Conservation (phyloP, 768 basidiomycete genomes). For the Coprinellus micaceus region DNA sequence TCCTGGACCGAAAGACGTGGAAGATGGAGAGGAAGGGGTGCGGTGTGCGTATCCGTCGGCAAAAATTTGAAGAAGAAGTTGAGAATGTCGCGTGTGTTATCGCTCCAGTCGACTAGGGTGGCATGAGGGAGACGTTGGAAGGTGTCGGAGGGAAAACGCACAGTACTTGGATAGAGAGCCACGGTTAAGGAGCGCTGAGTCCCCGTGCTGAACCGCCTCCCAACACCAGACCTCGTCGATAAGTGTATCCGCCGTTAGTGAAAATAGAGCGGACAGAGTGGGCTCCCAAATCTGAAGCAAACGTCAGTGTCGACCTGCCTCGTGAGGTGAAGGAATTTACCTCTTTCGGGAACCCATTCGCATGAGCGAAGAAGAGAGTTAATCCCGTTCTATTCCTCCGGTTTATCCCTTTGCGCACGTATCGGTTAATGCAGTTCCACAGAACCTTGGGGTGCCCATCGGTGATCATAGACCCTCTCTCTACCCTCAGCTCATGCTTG, state of each 20-base stretch:
- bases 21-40: constrained; percentile 50
- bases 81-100: constrained; percentile 73
- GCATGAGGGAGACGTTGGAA: neutral
- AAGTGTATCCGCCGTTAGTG: constrained; percentile 29
- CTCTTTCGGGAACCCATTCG: constrained; percentile 89
- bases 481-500: constrained; percentile 21
- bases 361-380: constrained; percentile 77
- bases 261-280: constrained; percentile 49
- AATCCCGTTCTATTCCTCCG: constrained; percentile 36
- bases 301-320: neutral
- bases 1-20: constrained; percentile 42
- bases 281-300: constrained; percentile 74
- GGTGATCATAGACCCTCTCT: constrained; percentile 29
- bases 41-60: constrained; percentile 37
- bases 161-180: constrained; percentile 22
- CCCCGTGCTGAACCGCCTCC: constrained; percentile 84
- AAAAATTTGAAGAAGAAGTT: constrained; percentile 71
- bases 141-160: neutral
- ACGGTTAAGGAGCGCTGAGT: constrained; percentile 80
- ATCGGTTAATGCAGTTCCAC: constrained; percentile 75
- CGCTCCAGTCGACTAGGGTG: constrained; percentile 67
- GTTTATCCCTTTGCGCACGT: constrained; percentile 39
- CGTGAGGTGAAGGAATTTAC: constrained; percentile 32
- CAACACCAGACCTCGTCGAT: constrained; percentile 77
- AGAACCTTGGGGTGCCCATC: constrained; percentile 43